Evolutionary conservation across 805 yeast genomes (phyloP).

Genomic region (Tetrapisispora phaffii): DNA sequence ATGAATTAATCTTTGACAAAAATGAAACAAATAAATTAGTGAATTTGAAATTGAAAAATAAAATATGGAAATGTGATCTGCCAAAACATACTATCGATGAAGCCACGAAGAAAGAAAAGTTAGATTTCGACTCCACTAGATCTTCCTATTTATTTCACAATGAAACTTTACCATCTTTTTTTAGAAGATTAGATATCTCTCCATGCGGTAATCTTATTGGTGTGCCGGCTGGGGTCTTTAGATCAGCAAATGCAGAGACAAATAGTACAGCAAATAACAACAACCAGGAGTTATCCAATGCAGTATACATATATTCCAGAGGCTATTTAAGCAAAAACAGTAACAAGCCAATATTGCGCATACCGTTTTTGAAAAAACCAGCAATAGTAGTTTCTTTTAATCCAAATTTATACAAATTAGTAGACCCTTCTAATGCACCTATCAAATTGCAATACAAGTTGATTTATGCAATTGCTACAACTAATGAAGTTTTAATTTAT

Average conservation of each 20-base stretch:
- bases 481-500: slow-evolving; percentile 70
- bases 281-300: slow-evolving; percentile 42
- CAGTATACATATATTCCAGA: slow-evolving; percentile 74
- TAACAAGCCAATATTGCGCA: slow-evolving; percentile 61
- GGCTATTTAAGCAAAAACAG: slow-evolving; percentile 39
- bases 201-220: slow-evolving; percentile 81
- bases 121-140: slow-evolving; percentile 12
- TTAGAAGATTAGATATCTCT: slow-evolving; percentile 74
- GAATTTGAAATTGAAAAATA: slow-evolving; percentile 27
- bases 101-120: neutral
- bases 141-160: slow-evolving; percentile 49
- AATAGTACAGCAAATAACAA: slow-evolving; percentile 16
- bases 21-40: slow-evolving; percentile 5
- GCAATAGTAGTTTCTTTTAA: slow-evolving; percentile 76
- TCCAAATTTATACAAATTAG: slow-evolving; percentile 43
- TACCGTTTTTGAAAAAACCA: slow-evolving; percentile 75
- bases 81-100: slow-evolving; percentile 1
- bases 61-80: slow-evolving; percentile 36
- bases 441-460: slow-evolving; percentile 65
- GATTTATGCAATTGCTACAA: slow-evolving; percentile 88
- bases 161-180: slow-evolving; percentile 83
- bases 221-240: slow-evolving; percentile 66
- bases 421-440: slow-evolving; percentile 15
- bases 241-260: slow-evolving; percentile 13
- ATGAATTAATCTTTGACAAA: slow-evolving; percentile 23